Evolutionary conservation across 2,329 filamentous ascomycete genomes (phyloP), one percentile per base, ranked within the genome.

Genomic region (Penicillium brasilianum): DNA sequence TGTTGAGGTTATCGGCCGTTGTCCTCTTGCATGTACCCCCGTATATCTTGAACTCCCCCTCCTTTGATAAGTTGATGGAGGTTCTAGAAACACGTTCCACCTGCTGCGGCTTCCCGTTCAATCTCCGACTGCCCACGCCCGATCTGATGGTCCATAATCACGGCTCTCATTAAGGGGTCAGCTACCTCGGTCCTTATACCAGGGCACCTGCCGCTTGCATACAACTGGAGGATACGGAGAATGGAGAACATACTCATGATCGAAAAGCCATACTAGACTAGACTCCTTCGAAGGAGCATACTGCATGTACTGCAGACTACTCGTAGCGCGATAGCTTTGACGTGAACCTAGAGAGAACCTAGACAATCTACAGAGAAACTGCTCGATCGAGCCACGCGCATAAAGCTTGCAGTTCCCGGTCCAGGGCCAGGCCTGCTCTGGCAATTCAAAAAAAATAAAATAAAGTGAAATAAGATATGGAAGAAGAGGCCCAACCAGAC

Each of bases 31-130:
- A 51, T 20, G 34, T n/a, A n/a, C n/a, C 8, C 11, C 30, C 9
- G 20, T 51, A 36, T 36, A 51, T 36, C 30, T 28, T 28, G 6
- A 28, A 28, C 20, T 8, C 48, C 48, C 11, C 20, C 34, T 25
- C 18, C 18, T 36, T 4, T 28, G 25, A 28, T 28, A 28, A 28
- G 25, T 28, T 28, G 25, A n/a, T 37, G 51, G 57, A 32, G 43
- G 53, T 53, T 60, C 58, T 60, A 56, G 58, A 60, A 59, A 52
- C 57, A 50, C 22, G 22, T 53, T 49, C 49, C 41, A 18, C 10
- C 37, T 20, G 36, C 54, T 63, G 60, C 60, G 49, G 60, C 54
- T 50, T 55, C 48, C 57, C 60, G 60, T 57, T 57, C 28, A 63
- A 55, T 51, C n/a, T 25, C 41, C 48, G 48, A 53, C 53, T 43